Conservation (phyloP, 1,139 yeast species). For the Geotrichum reessii region DNA sequence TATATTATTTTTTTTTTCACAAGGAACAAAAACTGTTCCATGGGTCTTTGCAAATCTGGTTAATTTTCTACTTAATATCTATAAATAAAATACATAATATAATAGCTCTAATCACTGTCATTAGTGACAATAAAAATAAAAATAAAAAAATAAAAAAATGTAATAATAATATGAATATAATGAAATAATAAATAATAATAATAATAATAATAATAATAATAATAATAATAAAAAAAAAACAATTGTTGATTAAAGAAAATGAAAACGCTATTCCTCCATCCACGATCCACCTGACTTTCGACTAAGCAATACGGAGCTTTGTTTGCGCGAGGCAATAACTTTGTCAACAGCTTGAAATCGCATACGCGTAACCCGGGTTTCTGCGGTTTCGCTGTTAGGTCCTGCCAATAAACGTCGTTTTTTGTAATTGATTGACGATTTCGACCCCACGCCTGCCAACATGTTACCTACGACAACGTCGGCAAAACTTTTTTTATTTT, state of each 20-base stretch:
- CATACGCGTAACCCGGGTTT: neutral
- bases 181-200: too few species aligned
- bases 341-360: neutral
- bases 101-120: neutral
- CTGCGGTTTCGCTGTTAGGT: neutral
- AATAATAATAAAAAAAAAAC: neutral
- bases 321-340: neutral
- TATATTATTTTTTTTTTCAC: neutral
- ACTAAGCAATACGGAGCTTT: neutral
- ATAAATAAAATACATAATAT: neutral
- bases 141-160: neutral
- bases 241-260: neutral
- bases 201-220: neutral
- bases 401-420: neutral
- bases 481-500: neutral
- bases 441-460: neutral
- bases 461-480: neutral
- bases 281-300: neutral
- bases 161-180: too few species aligned
- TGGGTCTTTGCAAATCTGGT: neutral
- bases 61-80: neutral
- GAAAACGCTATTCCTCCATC: neutral
- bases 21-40: neutral
- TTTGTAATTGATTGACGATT: constrained; percentile 8
- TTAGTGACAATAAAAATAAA: neutral